Percentiles rank a stretch among this genome's conserved stretches.
phyloP scores from a whole-genome alignment of 2,329 filamentous ascomycete genomes.

The Hymenoscyphus fraxineus region DNA sequence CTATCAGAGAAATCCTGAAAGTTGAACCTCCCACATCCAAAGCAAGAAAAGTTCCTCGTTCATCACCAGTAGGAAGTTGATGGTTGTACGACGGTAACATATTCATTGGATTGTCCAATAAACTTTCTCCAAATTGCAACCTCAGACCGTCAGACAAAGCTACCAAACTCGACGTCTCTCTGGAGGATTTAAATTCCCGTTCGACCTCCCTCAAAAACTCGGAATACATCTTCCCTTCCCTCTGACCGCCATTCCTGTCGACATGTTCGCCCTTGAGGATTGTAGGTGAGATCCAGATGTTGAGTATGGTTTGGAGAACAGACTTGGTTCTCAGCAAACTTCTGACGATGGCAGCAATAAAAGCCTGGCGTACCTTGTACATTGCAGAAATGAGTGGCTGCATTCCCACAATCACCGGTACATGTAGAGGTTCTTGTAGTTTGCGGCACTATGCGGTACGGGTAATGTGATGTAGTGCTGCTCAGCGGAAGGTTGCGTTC shows the following conservation, averaged over 20 bases:
- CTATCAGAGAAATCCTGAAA: conserved; percentile 60
- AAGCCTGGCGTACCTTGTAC: conserved; percentile 51
- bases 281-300: conserved; percentile 49
- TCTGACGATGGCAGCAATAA: conserved; percentile 53
- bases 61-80: conserved; percentile 57
- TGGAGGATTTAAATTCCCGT: conserved; percentile 46
- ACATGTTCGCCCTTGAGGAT: conserved; percentile 24
- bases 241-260: conserved; percentile 9
- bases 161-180: conserved; percentile 41
- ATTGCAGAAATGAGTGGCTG: conserved; percentile 54
- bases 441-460: conserved; percentile 24
- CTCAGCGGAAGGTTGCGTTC: conserved; percentile 18
- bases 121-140: conserved; percentile 50
- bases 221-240: conserved; percentile 24
- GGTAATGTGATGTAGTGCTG: conserved; percentile 21
- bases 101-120: conserved; percentile 50
- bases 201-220: conserved; percentile 58
- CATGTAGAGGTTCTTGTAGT: conserved; percentile 29
- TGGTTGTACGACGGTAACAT: conserved; percentile 67
- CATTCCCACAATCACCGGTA: conserved; percentile 36
- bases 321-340: conserved; percentile 58
- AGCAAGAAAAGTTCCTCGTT: conserved; percentile 57
- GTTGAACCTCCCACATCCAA: conserved; percentile 69
- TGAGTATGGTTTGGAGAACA: conserved; percentile 53
- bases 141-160: conserved; percentile 49